Base-by-base conservation (phyloP, 2,329 filamentous ascomycete species). In the Aspergillus candidus region DNA sequence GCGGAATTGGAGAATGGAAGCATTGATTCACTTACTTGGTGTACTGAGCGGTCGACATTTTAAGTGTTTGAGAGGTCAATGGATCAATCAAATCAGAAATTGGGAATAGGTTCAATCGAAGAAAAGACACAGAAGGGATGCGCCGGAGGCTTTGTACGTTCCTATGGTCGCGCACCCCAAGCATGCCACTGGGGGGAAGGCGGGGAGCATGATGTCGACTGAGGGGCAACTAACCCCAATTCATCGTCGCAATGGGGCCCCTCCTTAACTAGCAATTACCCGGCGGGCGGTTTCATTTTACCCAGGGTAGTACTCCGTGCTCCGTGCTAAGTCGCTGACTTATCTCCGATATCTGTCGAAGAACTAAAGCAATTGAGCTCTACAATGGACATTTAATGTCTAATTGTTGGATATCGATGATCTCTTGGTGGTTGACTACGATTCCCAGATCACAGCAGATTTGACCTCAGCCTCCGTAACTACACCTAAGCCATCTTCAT, bases 11-110 rank as follows among this genome's bases (percentile, higher is more conserved):
- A 6, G 8, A 10, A 27, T 27, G 22, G 7, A 17, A 6, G 11
- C 13, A 22, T 17, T 10, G 22, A n/a, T 12, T 35, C 12, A 47
- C 58, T 49, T 51, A 62, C 60, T 62, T 59, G 43, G 59, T 62
- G 44, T 61, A 44, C 38, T 62, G 46, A 27, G 53, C 46, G 41
- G 45, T 50, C 29, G 59, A 58, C 59, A 62, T 62, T 36, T 53
- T 60, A 52, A 14, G 43, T 33, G 30, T 36, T 45, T 51, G 29
- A 31, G 31, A 36, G n/a, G 11, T n/a, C 6, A 32, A 35, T 35
- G n/a, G 10, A 31, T 32, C 7, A 27, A 18, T 36, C 39, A 17
- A 29, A 4, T 22, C 27, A 27, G 27, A 11, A 22, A 34, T 34
- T 6, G 41, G 27, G n/a, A 38, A 15, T 30, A 44, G 1, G 13